Evolutionary conservation across 2,329 filamentous ascomycete species (phyloP).

Genomic region (Xylaria polymorpha): DNA sequence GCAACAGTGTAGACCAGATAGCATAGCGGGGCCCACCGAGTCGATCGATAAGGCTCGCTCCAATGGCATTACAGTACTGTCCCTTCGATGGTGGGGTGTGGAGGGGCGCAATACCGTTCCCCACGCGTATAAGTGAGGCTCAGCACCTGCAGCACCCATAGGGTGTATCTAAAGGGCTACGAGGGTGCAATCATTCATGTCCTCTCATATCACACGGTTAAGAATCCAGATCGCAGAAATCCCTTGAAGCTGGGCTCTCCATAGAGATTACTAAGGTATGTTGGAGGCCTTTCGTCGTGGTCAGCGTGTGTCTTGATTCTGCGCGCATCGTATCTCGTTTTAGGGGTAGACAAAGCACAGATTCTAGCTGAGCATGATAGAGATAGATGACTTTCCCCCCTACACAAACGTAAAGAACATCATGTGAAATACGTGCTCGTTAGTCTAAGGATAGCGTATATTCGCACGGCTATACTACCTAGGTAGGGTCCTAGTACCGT

Average conservation of each 20-base stretch:
- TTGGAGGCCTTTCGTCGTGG: not conserved
- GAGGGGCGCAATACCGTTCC: not conserved
- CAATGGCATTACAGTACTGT: not conserved
- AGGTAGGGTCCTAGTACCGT: not conserved
- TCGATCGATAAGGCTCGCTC: not conserved
- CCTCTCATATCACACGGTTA: not conserved
- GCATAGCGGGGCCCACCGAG: not conserved
- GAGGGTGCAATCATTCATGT: not conserved
- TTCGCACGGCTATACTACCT: not conserved
- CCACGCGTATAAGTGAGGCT: not conserved
- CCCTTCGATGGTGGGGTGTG: not conserved
- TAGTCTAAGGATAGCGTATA: slow-evolving; percentile 7
- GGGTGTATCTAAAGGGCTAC: not conserved
- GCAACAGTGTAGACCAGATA: not conserved
- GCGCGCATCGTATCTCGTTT: not conserved
- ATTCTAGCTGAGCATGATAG: not conserved
- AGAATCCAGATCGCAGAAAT: not conserved
- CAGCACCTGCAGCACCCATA: not conserved
- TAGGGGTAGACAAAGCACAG: not conserved
- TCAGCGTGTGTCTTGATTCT: not conserved
- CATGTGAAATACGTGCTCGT: slow-evolving; percentile 1
- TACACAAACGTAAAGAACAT: not conserved
- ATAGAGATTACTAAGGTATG: not conserved
- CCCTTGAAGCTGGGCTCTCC: not conserved
- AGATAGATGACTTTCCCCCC: not conserved